Percentiles rank a stretch among this genome's conserved stretches.
These are phyloP conservation scores for Aquilaria agallochum DNA, from an alignment of 441 rosid species.

Conservation along the genomic window DNA sequence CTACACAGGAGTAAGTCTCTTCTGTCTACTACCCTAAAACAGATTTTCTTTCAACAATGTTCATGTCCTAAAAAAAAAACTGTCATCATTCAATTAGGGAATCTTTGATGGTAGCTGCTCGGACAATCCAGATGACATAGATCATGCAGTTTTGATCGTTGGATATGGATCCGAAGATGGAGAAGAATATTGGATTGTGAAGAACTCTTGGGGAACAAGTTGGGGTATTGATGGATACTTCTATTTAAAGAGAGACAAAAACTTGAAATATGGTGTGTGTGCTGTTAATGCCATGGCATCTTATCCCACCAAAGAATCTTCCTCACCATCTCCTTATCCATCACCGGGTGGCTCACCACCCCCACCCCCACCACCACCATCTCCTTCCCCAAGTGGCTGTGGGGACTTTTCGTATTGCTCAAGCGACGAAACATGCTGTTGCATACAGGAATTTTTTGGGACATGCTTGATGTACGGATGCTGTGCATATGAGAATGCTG, in stretches of 20 bases:
- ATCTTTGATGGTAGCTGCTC: slow-evolving; percentile 69
- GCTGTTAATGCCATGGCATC: slow-evolving; percentile 77
- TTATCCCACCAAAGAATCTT: slow-evolving; percentile 59
- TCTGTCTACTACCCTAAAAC: neutral
- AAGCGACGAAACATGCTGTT: slow-evolving; percentile 59
- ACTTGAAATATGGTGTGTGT: slow-evolving; percentile 48
- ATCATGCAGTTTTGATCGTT: slow-evolving; percentile 72
- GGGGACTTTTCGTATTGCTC: slow-evolving; percentile 58
- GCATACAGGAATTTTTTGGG: slow-evolving; percentile 38
- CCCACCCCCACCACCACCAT: slow-evolving; percentile 47
- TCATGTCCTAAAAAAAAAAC: neutral
- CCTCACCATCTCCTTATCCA: slow-evolving; percentile 46
- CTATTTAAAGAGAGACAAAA: slow-evolving; percentile 42
- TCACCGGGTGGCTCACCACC: slow-evolving; percentile 45
- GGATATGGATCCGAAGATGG: slow-evolving; percentile 63
- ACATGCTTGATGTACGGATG: slow-evolving; percentile 53
- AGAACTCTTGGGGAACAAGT: slow-evolving; percentile 74
- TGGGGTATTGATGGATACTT: slow-evolving; percentile 76
- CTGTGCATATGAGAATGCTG: slow-evolving; percentile 54
- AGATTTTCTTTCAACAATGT: neutral
- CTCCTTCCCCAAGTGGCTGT: slow-evolving; percentile 56
- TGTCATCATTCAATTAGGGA: slow-evolving; percentile 39
- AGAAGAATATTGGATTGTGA: slow-evolving; percentile 78
- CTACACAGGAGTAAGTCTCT: slow-evolving; percentile 54
- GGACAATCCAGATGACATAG: slow-evolving; percentile 49